Conservation (phyloP, 108 stramenopile genomes). For the Stephanodiscus minutulus region DNA sequence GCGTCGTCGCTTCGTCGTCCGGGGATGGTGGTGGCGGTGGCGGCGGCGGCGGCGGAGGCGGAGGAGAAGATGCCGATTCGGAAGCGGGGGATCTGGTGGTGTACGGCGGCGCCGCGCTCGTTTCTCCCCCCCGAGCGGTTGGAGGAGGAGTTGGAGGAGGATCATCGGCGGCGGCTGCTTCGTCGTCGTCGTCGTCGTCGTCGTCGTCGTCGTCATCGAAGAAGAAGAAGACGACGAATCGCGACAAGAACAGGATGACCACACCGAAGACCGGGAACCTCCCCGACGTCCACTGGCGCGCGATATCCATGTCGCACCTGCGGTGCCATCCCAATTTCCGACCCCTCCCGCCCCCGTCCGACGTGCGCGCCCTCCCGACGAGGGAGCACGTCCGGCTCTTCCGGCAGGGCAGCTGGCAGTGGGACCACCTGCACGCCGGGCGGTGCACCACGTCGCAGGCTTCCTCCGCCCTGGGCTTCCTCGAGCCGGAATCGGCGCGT, state of each 20-base stretch:
- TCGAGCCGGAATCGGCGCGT: conserved; percentile 49
- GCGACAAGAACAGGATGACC: background rate
- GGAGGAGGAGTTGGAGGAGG: background rate
- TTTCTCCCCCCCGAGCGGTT: no score
- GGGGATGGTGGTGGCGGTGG: no score
- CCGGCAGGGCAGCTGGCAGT: conserved; percentile 91
- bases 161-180: background rate
- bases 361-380: conserved; percentile 40
- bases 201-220: background rate
- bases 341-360: conserved; percentile 64
- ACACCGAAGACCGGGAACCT: conserved; percentile 54
- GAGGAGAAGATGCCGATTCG: background rate
- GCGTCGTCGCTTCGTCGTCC: conserved; percentile 9
- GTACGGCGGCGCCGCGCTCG: background rate
- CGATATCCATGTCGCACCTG: conserved; percentile 80
- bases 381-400: conserved; percentile 75
- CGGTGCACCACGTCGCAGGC: conserved; percentile 85
- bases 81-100: background rate
- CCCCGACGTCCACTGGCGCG: conserved; percentile 80
- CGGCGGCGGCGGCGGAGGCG: background rate
- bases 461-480: conserved; percentile 76
- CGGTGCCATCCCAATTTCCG: conserved; percentile 73
- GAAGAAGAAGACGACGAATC: conserved; percentile 1
- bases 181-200: background rate
- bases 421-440: conserved; percentile 83